Base-by-base conservation (phyloP, 495 filamentous ascomycete species). In the Xylaria sp. region DNA sequence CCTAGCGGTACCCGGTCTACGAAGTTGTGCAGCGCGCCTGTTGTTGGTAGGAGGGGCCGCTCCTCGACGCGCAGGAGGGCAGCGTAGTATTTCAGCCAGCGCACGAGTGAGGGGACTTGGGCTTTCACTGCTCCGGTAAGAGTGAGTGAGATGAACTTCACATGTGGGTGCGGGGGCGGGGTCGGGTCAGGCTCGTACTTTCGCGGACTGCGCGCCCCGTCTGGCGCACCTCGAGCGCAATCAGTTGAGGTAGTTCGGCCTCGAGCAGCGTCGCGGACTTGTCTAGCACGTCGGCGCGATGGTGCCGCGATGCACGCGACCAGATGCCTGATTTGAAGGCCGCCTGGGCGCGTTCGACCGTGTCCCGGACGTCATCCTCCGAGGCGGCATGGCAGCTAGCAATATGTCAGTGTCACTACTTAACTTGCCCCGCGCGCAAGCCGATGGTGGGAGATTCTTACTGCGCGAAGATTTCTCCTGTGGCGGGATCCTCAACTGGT, bases 11-110 rank as follows among this genome's bases (percentile, higher is more conserved):
- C 78, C 21, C 89, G 84, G 29, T 86, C 86, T 50, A 90, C 76
- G 66, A 88, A 90, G 74, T 90, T 91, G 69, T 89, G 88, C 69
- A 91, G 77, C 62, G 85, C 86, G 0, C 89, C 90, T 33, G 81
- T 81, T 4, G 89, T 90, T 0, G 89, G 90, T 0, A 90, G 83
- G 17, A 91, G 86, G 3, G 85, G 78, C 24, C 88, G 85, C 72
- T 91, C 89, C 69, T 90, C 88, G 0, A 85, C 85, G 19, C 90
- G 86, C 7, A 89, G 81, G 1, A 90, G 74, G 0, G 87, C 82
- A 3, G 87, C 87, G 70, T 88, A 92, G 75, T 91, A 91, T 68
- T 88, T 85, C 70, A 91, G 85, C 90, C 89, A 91, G 74, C 87
- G 86, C 0, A 87, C 83, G 2, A 92, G 82, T 0, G 87, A 88